These are phyloP conservation scores for Penicillium janthinellum DNA, from an alignment of 2,329 filamentous ascomycete genomes.

Conservation along the genomic window DNA sequence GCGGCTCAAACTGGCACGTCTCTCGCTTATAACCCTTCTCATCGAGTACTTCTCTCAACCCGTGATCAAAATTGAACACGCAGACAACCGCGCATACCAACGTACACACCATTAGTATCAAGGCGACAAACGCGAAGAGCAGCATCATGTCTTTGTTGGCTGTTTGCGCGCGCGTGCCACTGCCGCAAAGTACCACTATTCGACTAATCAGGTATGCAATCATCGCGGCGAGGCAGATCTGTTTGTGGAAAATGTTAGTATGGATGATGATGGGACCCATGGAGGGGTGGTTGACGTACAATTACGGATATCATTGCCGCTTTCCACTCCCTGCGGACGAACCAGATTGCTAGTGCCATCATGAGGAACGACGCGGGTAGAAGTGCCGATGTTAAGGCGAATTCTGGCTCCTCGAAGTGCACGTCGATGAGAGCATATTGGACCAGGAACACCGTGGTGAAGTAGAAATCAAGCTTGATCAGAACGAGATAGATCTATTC, in stretches of 20 bases:
- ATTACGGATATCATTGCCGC: constrained; percentile 9
- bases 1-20: not conserved
- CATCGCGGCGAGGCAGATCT: constrained; percentile 15
- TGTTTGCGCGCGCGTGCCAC: constrained; percentile 7
- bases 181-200: constrained; percentile 16
- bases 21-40: not conserved
- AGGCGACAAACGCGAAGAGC: constrained; percentile 14
- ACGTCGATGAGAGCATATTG: constrained; percentile 25
- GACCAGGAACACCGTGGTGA: constrained; percentile 22
- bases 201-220: constrained; percentile 20
- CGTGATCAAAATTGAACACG: constrained; percentile 16
- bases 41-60: constrained; percentile 9
- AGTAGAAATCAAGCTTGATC: constrained; percentile 21
- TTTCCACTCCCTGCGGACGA: constrained; percentile 15
- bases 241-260: not conserved
- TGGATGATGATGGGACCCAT: not conserved
- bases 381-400: constrained; percentile 19
- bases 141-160: constrained; percentile 20
- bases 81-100: constrained; percentile 15
- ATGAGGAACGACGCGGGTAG: constrained; percentile 17
- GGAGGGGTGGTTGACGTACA: not conserved
- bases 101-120: constrained; percentile 11
- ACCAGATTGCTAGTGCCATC: constrained; percentile 18
- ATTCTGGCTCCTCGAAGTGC: constrained; percentile 24
- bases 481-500: constrained; percentile 22